Percentiles rank a stretch among this genome's conserved stretches.
These are phyloP conservation scores for Candida sp. DNA, from an alignment of 1,139 yeast genomes.

Conservation along the genomic window DNA sequence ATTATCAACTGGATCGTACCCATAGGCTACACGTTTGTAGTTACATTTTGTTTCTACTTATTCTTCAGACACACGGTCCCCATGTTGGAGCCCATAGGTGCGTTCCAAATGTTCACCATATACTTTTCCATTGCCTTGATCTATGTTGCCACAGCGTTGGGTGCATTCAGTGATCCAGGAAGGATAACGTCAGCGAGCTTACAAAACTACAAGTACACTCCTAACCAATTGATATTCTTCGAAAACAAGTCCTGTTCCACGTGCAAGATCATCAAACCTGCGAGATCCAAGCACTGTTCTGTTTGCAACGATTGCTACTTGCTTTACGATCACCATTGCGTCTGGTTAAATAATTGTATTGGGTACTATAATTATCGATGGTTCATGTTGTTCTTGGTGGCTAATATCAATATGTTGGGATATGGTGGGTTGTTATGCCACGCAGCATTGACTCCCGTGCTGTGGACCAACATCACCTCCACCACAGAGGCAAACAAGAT, in stretches of 20 bases:
- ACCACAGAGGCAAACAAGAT: conserved; percentile 40
- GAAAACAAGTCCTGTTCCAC: conserved; percentile 50
- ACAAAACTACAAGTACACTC: conserved; percentile 7
- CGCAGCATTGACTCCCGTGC: conserved; percentile 22
- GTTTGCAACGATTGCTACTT: conserved; percentile 71
- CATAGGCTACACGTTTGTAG: conserved; percentile 44
- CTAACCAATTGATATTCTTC: conserved; percentile 64
- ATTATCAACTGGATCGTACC: conserved; percentile 52
- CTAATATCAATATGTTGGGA: conserved; percentile 57
- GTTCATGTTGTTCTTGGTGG: conserved; percentile 64
- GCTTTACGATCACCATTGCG: conserved; percentile 88
- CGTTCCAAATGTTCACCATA: conserved; percentile 21
- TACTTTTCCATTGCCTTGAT: conserved; percentile 37
- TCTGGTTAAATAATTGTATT: conserved; percentile 93
- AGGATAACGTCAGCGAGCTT: conserved; percentile 22
- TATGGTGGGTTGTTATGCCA: conserved; percentile 63
- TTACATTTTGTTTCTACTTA: conserved; percentile 47
- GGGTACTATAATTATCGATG: conserved; percentile 78
- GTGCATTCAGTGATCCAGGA: conserved; percentile 65
- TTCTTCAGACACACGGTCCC: conserved; percentile 49
- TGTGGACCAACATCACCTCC: conserved; percentile 31
- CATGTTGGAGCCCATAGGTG: conserved; percentile 20
- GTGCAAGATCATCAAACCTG: conserved; percentile 74
- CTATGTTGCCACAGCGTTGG: conserved; percentile 34
- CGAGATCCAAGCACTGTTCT: conserved; percentile 90